Conservation (phyloP, 306 rosid species). For the Corylus americana region DNA sequence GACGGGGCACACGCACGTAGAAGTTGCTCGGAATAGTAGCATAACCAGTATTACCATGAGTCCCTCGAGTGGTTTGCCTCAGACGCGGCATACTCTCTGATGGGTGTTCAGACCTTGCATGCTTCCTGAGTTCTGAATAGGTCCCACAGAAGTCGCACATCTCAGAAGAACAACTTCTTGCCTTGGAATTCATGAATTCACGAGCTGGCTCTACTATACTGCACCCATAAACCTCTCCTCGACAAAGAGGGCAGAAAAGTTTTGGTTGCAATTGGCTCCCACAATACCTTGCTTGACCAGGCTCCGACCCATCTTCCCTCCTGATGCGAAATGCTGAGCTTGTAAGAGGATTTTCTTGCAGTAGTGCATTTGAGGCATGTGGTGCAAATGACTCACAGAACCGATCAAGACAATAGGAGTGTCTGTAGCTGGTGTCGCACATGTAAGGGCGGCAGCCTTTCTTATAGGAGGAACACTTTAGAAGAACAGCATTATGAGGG, state of each 20-base stretch:
- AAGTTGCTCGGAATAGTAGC: constrained; percentile 30
- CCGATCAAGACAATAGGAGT: constrained; percentile 87
- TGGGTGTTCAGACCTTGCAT: constrained; percentile 83
- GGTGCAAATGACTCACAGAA: constrained; percentile 66
- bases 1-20: constrained; percentile 30
- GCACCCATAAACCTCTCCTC: constrained; percentile 76
- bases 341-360: constrained; percentile 57
- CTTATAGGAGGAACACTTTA: constrained; percentile 70
- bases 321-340: constrained; percentile 38
- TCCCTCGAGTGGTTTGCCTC: constrained; percentile 32
- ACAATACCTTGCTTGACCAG: constrained; percentile 31
- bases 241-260: constrained; percentile 78
- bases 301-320: constrained; percentile 36
- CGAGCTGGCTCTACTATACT: constrained; percentile 63
- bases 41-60: constrained; percentile 26
- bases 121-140: constrained; percentile 74
- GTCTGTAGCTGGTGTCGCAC: constrained; percentile 85
- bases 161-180: constrained; percentile 76
- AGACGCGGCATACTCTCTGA: constrained; percentile 31
- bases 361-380: constrained; percentile 42
- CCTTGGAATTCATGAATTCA: constrained; percentile 56
- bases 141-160: constrained; percentile 63
- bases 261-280: constrained; percentile 43
- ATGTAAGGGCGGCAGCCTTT: constrained; percentile 76
- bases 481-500: constrained; percentile 76